Conservation (phyloP, 1,284 basidiomycete species). For the Ustilago shanxiensis region DNA sequence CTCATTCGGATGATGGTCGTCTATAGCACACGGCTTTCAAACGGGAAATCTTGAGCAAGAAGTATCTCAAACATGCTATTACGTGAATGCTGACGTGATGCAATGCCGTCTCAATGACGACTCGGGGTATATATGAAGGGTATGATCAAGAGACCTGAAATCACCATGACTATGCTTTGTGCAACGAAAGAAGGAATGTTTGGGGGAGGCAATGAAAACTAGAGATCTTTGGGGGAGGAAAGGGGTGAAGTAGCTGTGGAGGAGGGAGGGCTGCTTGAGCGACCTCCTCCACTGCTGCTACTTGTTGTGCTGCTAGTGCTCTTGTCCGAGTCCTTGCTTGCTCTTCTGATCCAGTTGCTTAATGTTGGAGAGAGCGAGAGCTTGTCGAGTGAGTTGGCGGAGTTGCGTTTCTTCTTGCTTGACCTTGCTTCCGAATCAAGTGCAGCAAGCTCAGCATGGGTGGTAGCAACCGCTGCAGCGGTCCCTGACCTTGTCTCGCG, state of each 20-base stretch:
- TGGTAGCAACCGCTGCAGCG: not conserved
- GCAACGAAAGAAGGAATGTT: too few species aligned
- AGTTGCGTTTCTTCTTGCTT: conserved; percentile 30
- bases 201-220: too few species aligned
- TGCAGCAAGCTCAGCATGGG: conserved; percentile 10
- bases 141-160: not conserved
- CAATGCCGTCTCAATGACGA: not conserved
- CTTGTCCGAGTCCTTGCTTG: conserved; percentile 36
- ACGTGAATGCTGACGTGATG: not conserved
- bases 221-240: conserved; percentile 26
- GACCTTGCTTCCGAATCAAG: conserved; percentile 9
- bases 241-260: conserved; percentile 9
- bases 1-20: too few species aligned
- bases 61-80: not conserved
- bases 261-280: conserved; percentile 3
- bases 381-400: conserved; percentile 20
- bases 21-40: too few species aligned
- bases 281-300: not conserved
- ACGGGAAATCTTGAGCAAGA: not conserved
- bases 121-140: conserved; percentile 2
- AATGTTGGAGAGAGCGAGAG: conserved; percentile 26
- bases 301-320: conserved; percentile 6
- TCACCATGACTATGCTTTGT: not conserved
- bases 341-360: conserved; percentile 35
- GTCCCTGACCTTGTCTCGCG: not conserved